Evolutionary conservation across 768 basidiomycete genomes (phyloP), one percentile per base, ranked within the genome.

Genomic region (Aureoboletus auriporus): DNA sequence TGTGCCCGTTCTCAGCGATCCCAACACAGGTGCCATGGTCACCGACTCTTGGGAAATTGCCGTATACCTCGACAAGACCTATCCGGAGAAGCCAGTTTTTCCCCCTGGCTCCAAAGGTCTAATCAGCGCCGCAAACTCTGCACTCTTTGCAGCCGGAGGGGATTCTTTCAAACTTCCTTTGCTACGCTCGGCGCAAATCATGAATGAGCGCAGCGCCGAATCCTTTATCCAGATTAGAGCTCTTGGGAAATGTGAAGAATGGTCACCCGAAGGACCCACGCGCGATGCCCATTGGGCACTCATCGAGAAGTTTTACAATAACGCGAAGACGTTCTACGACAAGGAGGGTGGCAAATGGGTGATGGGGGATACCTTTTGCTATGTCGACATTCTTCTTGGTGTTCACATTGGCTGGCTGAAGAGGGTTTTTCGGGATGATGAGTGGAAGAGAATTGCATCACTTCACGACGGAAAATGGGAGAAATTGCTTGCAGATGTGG

Each of bases 161-260:
- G 39, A 16, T 10, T 45, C 56, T 0, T 33, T 62, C 6, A 48
- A 56, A 31, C 33, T 53, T 13, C 39, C 54, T 43, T 6, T 63
- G 37, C 30, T 69, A 17, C 64, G 65, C n/a, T 20, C 53, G 2
- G 53, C 58, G 13, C 39, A 58, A 11, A 52, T 65, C 34, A 52
- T 79, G 47, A 68, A 63, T 27, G 59, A 66, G 5, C 52, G 47
- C 31, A 75, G 74, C 47, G 50, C 51, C 33, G 65, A 58, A 28
- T 72, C 69, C 57, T 81, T 75, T 52, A 55, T 69, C 20, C 41
- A 47, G 16, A 72, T 69, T 5, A 59, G 72, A 28, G 65, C 61
- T 70, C 41, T 71, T 71, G 5, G 60, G 51, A 36, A 58, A 33
- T 13, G 8, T 33, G 31, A 33, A 23, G 67, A 75, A 29, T 51